Conservation (phyloP, 208 protist species). For the Crithidia expoeki region DNA sequence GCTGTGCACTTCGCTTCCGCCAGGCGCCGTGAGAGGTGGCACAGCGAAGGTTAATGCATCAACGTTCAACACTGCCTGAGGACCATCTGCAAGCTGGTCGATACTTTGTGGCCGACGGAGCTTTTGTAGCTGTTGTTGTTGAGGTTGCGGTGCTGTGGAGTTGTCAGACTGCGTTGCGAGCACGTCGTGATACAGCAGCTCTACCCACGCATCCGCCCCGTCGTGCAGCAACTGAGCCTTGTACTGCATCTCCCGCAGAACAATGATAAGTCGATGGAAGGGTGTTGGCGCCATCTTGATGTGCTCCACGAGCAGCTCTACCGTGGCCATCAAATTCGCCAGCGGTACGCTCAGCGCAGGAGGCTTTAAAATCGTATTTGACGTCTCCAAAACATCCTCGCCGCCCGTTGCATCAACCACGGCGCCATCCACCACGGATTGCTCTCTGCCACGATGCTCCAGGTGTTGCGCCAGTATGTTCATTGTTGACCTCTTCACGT, state of each 20-base stretch:
- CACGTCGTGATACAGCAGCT: constrained; percentile 29
- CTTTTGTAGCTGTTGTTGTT: background rate
- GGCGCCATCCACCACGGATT: background rate
- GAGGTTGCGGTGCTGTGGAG: background rate
- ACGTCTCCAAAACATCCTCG: background rate
- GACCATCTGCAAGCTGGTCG: constrained; percentile 31
- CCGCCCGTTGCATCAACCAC: background rate
- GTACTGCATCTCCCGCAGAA: constrained; percentile 25
- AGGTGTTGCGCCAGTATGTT: constrained; percentile 12
- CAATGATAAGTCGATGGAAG: constrained; percentile 7
- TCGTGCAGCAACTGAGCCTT: constrained; percentile 13
- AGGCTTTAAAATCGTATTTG: background rate
- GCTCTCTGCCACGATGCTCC: constrained; percentile 14
- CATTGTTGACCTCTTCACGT: constrained; percentile 10
- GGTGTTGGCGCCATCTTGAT: constrained; percentile 3
- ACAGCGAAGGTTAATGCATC: too few species aligned
- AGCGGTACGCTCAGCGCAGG: background rate
- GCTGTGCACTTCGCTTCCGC: background rate
- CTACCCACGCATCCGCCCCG: constrained; percentile 34
- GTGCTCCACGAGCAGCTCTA: constrained; percentile 23
- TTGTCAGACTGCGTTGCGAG: constrained; percentile 14
- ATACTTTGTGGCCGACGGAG: constrained; percentile 22
- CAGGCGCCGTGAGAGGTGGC: too few species aligned
- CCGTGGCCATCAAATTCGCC: constrained; percentile 8
- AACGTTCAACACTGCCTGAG: constrained; percentile 12